Evolutionary conservation across 2,329 filamentous ascomycete species (phyloP), one percentile per base, ranked within the genome.

Genomic region (Claviceps pazoutovae): DNA sequence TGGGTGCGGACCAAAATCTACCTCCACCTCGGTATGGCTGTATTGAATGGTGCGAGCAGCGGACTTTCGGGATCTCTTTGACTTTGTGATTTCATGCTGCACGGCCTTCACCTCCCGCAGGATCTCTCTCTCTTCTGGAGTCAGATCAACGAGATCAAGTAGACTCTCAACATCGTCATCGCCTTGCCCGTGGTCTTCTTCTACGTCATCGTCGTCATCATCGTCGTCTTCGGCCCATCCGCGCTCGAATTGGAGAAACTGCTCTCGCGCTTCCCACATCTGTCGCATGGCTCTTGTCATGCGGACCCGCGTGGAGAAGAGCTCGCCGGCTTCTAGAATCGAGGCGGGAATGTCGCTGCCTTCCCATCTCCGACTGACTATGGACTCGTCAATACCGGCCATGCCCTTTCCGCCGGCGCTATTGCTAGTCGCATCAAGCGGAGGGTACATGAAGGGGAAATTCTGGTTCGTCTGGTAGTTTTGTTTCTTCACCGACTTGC

Each of bases 391-490:
- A 45, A 90, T 68, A 43, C 86, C 86, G 5, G 89, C 86, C 19
- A 78, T 79, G 13, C 90, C 90, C 64, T 95, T 96, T 1, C 91
- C 91, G 49, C 93, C 91, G 39, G 91, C 83, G 59, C 84, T 86
- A 63, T 95, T 95, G 68, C 89, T 95, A 23, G 82, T 84, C 55
- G 83, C 84, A 66, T 96, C 91, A 17, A 96, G 72, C 1, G 93
- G 93, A 2, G 93, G 93, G 59, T 98, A 98, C 71, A 98, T 82
- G 63, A 98, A 97, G 0, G 93, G 93, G 57, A 98, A 97, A 63
- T 96, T 93, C 61, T 98, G 93, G 62, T 98, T 98, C 0, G 93
- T 98, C 66, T 98, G 93, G 61, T 98, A 98, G 59, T 97, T 98
- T 62, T 98, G 93, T 64, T 98, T 98, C 74, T 98, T 98, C 1